Conservation (phyloP, 805 yeast genomes). For the Teunomyces aglyptinius region DNA sequence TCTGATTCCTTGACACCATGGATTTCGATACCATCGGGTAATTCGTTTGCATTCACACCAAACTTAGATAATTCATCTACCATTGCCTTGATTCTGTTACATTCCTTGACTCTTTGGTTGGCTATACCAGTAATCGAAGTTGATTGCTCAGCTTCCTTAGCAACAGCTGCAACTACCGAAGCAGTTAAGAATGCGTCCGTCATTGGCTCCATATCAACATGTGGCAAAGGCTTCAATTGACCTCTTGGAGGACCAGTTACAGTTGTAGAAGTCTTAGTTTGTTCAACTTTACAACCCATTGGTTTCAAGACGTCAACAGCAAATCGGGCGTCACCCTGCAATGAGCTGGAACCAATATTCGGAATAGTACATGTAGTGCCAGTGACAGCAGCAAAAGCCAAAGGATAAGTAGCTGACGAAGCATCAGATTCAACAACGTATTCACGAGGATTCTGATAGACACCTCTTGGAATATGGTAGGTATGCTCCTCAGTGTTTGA, state of each 20-base stretch:
- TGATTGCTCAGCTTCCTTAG: conserved; percentile 45
- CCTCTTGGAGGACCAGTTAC: conserved; percentile 86
- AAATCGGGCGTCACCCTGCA: conserved; percentile 97
- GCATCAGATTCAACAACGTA: conserved; percentile 96
- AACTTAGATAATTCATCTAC: conserved; percentile 81
- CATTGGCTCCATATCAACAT: conserved; percentile 98
- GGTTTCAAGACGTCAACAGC: conserved; percentile 90
- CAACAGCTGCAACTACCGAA: conserved; percentile 94
- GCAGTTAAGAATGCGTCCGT: conserved; percentile 98
- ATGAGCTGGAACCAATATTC: conserved; percentile 84
- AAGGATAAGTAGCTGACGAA: conserved; percentile 94
- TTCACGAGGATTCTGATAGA: conserved; percentile 74
- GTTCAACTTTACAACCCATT: conserved; percentile 91
- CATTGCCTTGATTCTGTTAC: conserved; percentile 96
- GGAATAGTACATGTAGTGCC: conserved; percentile 93
- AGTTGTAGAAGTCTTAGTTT: conserved; percentile 82
- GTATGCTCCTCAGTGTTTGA: conserved; percentile 75
- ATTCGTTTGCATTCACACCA: conserved; percentile 81
- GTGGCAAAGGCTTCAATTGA: conserved; percentile 61
- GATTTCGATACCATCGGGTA: conserved; percentile 89
- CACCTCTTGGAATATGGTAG: conserved; percentile 85
- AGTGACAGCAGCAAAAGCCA: conserved; percentile 95
- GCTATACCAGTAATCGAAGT: conserved; percentile 94
- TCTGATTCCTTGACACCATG: conserved; percentile 58
- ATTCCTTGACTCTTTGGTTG: conserved; percentile 96